A percentile compares a stretch with the other conserved stretches of the same genome.
phyloP scores from a whole-genome alignment of 2,329 filamentous ascomycete genomes.

The Orbilia brochopaga region DNA sequence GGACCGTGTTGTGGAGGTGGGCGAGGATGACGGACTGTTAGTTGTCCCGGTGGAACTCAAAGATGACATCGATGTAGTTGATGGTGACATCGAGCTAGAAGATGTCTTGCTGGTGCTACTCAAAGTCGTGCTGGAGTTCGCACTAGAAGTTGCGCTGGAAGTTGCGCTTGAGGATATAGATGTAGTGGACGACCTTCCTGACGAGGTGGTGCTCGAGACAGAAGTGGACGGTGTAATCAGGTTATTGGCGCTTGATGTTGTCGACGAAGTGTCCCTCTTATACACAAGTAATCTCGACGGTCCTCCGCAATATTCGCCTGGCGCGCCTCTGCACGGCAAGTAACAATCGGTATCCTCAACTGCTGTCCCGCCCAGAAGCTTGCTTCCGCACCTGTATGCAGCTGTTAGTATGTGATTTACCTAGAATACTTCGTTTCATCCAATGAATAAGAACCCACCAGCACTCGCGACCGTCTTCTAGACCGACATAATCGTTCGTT shows the following conservation, averaged over 20 bases:
- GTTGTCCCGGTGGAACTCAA: background rate
- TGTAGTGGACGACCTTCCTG: background rate
- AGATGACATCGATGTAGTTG: constrained; percentile 5
- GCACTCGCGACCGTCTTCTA: constrained; percentile 66
- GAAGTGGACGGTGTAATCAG: background rate
- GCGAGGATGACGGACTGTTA: constrained; percentile 3
- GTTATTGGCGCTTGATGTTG: background rate
- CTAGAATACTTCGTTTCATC: background rate
- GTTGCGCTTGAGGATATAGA: background rate
- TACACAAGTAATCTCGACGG: constrained; percentile 52
- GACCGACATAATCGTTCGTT: constrained; percentile 64
- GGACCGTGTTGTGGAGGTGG: constrained; percentile 1
- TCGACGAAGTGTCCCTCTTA: constrained; percentile 30
- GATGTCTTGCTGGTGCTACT: background rate
- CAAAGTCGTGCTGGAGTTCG: background rate
- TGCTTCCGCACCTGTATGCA: constrained; percentile 19
- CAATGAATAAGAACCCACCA: constrained; percentile 58
- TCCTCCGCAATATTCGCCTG: constrained; percentile 52
- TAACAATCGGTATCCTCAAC: constrained; percentile 43
- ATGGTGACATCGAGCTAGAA: background rate
- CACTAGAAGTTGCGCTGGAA: background rate
- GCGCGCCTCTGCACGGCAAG: constrained; percentile 53
- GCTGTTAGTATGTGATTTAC: constrained; percentile 12
- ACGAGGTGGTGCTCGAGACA: background rate
- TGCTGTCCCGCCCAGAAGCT: constrained; percentile 6